Evolutionary conservation across 1,139 yeast genomes (phyloP), one percentile per base, ranked within the genome.

Genomic region (Blastobotrys capitulatus): DNA sequence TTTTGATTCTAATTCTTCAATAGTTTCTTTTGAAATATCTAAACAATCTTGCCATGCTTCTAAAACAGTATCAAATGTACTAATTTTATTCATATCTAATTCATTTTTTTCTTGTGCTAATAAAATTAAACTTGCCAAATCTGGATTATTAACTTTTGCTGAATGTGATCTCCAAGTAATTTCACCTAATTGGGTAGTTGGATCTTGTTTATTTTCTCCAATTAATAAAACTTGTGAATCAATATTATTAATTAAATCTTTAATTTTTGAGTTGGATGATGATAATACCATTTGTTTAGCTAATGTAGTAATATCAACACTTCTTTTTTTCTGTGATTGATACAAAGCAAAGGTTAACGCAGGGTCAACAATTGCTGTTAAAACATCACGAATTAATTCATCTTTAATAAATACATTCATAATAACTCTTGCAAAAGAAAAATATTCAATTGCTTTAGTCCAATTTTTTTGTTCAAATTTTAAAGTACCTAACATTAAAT

Each of bases 141-240:
- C 92, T 46, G 86, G 85, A 57, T 86, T 86, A 56, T 74, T 72
- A 32, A 90, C 73, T 8, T 62, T 62, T 0, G 96, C 96, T n/a
- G 72, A 70, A 66, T 86, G 88, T 40, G 76, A 71, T 63, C 94
- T 76, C 96, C 96, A 90, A 35, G 70, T 61, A 42, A 89, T 72
- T 25, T 70, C 67, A n/a, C 66, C 64, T 16, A 64, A 55, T 37
- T 52, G 50, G 9, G 56, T 54, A 16, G 57, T 47, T 2, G 65
- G 65, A 36, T 54, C 54, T 37, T 46, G 46, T 8, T 45, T 50
- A 5, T 51, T 42, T 8, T 53, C 36, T 16, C 54, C 55, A 16
- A 57, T 48, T 13, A 53, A 53, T 42, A 60, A 46, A 4, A 54
- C 56, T 5, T 49, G 38, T 2, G 62, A 51, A 42, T 55, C 57